Evolutionary conservation across 192 early-diverging fungal species (phyloP).

Genomic region (Backusella parvicylindrica): DNA sequence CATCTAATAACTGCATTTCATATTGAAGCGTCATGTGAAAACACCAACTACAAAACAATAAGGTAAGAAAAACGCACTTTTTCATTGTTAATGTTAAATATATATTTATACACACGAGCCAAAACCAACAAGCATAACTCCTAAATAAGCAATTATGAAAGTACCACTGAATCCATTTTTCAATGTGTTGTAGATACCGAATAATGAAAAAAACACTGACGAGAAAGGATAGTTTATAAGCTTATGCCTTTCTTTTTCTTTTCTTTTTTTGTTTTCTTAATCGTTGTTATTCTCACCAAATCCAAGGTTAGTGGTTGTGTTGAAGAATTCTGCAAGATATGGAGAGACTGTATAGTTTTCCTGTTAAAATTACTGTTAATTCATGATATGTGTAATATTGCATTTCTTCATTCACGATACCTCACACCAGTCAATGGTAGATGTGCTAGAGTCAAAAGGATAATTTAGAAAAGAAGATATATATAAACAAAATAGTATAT

Average conservation of each 20-base stretch:
- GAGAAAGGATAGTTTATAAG: not conserved
- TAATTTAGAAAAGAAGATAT: not conserved
- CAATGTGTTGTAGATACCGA: slow-evolving; percentile 55
- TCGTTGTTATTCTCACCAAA: slow-evolving; percentile 38
- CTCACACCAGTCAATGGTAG: slow-evolving; percentile 76
- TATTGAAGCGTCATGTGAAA: slow-evolving; percentile 79
- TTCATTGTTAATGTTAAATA: not conserved
- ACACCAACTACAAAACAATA: slow-evolving; percentile 39
- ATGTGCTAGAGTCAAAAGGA: slow-evolving; percentile 29
- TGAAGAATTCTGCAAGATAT: slow-evolving; percentile 80
- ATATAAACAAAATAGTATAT: not conserved
- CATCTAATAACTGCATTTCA: slow-evolving; percentile 73
- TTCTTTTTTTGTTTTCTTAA: not conserved
- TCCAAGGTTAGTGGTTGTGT: slow-evolving; percentile 66
- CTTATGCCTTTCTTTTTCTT: not conserved
- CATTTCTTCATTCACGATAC: slow-evolving; percentile 34
- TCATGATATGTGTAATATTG: not conserved
- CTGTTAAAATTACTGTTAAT: slow-evolving; percentile 17
- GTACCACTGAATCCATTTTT: slow-evolving; percentile 47
- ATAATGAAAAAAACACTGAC: slow-evolving; percentile 49
- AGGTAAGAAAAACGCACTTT: not conserved
- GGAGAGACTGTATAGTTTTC: slow-evolving; percentile 68
- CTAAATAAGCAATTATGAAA: slow-evolving; percentile 54
- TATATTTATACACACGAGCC: slow-evolving; percentile 41
- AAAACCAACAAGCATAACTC: slow-evolving; percentile 61